Conservation (phyloP, 495 filamentous ascomycete genomes). For the Filosporella fistucella region DNA sequence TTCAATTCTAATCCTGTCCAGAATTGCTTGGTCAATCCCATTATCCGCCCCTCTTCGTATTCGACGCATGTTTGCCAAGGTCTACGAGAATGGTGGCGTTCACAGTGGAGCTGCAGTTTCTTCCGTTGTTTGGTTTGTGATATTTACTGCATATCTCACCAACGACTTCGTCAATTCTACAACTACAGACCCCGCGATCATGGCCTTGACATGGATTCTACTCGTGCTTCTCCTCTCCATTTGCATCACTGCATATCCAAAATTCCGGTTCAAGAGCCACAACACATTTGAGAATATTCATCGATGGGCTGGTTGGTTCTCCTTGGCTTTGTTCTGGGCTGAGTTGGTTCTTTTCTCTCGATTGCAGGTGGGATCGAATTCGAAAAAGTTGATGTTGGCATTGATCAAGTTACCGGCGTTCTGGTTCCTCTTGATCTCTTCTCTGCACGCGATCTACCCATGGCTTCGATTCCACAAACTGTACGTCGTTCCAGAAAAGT, state of each 20-base stretch:
- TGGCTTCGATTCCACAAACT: constrained; percentile 64
- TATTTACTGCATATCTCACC: constrained; percentile 35
- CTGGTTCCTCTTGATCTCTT: constrained; percentile 62
- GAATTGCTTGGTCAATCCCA: constrained; percentile 49
- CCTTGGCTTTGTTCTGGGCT: constrained; percentile 56
- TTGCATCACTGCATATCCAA: constrained; percentile 43
- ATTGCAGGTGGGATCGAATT: constrained; percentile 2
- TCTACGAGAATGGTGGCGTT: constrained; percentile 74
- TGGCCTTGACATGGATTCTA: constrained; percentile 33
- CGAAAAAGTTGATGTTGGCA: constrained; percentile 23
- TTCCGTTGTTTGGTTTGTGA: constrained; percentile 64
- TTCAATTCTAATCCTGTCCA: not conserved
- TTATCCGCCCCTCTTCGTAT: constrained; percentile 56
- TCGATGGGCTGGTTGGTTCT: constrained; percentile 61
- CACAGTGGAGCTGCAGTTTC: constrained; percentile 70
- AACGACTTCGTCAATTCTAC: constrained; percentile 35
- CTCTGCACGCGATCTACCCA: constrained; percentile 56
- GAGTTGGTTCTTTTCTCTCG: constrained; percentile 34
- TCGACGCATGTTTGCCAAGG: constrained; percentile 62
- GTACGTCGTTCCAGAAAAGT: constrained; percentile 52
- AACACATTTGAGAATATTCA: constrained; percentile 66
- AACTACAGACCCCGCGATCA: constrained; percentile 19
- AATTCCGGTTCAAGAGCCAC: constrained; percentile 48
- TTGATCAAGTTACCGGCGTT: constrained; percentile 56
- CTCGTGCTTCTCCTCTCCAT: constrained; percentile 40